Conservation (phyloP, 177 flowering plant species). For the Tripterygium wilfordii region DNA sequence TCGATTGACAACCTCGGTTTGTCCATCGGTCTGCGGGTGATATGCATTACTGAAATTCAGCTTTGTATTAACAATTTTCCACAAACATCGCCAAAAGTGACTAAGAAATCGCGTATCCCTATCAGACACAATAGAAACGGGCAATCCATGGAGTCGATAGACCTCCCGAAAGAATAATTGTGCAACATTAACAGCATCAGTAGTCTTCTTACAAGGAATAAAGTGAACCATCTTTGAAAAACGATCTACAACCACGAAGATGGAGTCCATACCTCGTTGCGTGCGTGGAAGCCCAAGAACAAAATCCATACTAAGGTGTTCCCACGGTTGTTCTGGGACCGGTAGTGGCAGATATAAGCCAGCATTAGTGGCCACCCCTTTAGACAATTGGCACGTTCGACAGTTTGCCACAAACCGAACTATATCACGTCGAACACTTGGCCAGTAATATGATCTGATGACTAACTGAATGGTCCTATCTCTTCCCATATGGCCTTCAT, state of each 20-base stretch:
- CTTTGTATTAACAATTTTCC: constrained; percentile 5
- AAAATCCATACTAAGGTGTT: constrained; percentile 9
- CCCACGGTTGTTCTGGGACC: neutral
- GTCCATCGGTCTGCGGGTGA: constrained; percentile 11
- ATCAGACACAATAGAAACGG: constrained; percentile 15
- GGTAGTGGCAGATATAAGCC: neutral
- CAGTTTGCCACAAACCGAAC: neutral
- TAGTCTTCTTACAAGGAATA: constrained; percentile 8
- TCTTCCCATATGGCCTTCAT: neutral
- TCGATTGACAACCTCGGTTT: constrained; percentile 4
- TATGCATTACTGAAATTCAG: constrained; percentile 9
- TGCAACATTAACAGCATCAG: constrained; percentile 10
- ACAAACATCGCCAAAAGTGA: constrained; percentile 15
- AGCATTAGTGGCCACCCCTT: neutral
- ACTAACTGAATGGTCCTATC: neutral
- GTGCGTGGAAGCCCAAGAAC: neutral
- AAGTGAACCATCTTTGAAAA: constrained; percentile 5
- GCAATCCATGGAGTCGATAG: constrained; percentile 10
- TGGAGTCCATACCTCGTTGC: neutral
- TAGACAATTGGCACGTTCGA: neutral
- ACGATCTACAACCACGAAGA: constrained; percentile 10
- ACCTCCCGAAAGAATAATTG: constrained; percentile 9
- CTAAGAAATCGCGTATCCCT: constrained; percentile 12
- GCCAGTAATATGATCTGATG: neutral
- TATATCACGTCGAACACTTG: neutral